Conservation (phyloP, 108 stramenopile genomes). For the Fragilariopsis cylindrus region DNA sequence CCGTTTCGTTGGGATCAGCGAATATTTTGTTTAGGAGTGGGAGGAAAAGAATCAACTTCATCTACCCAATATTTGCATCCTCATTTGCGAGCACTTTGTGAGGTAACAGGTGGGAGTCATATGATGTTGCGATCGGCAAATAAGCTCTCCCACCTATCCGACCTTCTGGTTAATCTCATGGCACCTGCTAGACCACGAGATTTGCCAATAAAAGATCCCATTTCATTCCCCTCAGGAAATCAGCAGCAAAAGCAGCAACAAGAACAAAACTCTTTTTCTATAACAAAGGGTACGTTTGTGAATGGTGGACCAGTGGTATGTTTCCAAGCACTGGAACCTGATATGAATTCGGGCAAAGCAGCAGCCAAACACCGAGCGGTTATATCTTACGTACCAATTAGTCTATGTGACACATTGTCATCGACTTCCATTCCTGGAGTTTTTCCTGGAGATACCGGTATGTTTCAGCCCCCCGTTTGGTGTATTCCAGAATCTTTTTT, state of each 20-base stretch:
- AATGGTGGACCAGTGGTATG: constrained; percentile 73
- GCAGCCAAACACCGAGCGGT: constrained; percentile 62
- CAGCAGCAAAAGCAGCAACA: constrained; percentile 1
- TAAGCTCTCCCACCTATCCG: constrained; percentile 45
- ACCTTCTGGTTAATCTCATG: constrained; percentile 40
- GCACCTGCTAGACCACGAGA: constrained; percentile 49
- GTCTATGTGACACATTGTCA: constrained; percentile 4
- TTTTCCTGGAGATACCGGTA: constrained; percentile 1
- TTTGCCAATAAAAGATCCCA: constrained; percentile 52
- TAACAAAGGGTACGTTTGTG: constrained; percentile 47
- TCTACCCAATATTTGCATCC: constrained; percentile 63
- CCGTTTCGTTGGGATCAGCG: constrained; percentile 90
- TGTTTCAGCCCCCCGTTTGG: constrained; percentile 62
- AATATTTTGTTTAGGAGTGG: constrained; percentile 71
- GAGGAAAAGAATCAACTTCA: constrained; percentile 30
- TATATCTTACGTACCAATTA: constrained; percentile 57
- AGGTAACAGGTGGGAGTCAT: constrained; percentile 81
- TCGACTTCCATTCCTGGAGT: not conserved
- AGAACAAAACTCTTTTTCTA: constrained; percentile 12
- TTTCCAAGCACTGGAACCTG: constrained; percentile 71
- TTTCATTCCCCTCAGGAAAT: constrained; percentile 13
- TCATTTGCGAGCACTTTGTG: constrained; percentile 69
- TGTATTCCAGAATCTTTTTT: constrained; percentile 79
- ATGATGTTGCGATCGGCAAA: constrained; percentile 46
- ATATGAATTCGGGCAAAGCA: constrained; percentile 26